Conservation (phyloP, 371 early-diverging fungal genomes). For the Rhizopus delemar region DNA sequence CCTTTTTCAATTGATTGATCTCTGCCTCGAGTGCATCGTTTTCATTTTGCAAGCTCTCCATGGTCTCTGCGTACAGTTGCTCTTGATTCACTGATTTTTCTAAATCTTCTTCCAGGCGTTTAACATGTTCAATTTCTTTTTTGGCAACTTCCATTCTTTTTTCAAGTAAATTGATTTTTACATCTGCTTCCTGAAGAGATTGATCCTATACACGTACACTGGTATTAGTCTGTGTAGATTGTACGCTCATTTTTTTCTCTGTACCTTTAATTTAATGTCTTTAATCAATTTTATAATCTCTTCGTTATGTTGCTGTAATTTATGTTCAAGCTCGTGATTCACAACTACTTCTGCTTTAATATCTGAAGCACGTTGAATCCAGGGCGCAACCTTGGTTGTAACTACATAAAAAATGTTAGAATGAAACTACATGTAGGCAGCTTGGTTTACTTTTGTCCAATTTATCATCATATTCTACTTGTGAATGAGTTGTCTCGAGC, state of each 20-base stretch:
- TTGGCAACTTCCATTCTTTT: constrained; percentile 69
- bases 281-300: constrained; percentile 77
- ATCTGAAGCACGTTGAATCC: constrained; percentile 77
- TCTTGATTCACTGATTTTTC: constrained; percentile 64
- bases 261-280: constrained; percentile 67
- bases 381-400: constrained; percentile 65
- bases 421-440: too few relatives aligned
- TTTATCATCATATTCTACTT: constrained; percentile 53
- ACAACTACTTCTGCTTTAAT: constrained; percentile 77
- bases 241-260: too few relatives aligned
- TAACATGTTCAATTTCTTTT: constrained; percentile 70
- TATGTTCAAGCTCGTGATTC: constrained; percentile 75
- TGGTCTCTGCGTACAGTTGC: constrained; percentile 70
- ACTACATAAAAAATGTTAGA: constrained; percentile 5
- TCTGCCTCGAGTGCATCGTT: constrained; percentile 68
- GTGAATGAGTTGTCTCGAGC: constrained; percentile 35
- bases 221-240: too few relatives aligned
- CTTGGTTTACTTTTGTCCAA: constrained; percentile 31
- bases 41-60: constrained; percentile 75
- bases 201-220: constrained; percentile 46
- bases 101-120: constrained; percentile 61
- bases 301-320: constrained; percentile 72
- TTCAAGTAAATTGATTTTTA: constrained; percentile 80
- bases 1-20: constrained; percentile 60
- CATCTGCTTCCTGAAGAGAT: constrained; percentile 70